These are phyloP conservation scores for Gossypium longicalyx DNA, from an alignment of 345 rosid genomes.

Conservation along the genomic window DNA sequence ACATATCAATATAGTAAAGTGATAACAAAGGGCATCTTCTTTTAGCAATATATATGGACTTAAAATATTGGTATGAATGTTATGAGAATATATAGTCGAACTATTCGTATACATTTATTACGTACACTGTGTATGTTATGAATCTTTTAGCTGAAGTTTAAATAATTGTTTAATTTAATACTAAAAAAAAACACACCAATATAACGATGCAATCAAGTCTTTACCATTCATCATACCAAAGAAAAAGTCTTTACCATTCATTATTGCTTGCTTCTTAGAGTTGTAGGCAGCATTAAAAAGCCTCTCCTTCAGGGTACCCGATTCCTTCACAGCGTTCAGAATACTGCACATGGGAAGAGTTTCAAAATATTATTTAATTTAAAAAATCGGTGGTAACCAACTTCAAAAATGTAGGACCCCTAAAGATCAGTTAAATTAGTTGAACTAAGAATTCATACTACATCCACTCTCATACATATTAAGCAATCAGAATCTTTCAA, in stretches of 20 bases:
- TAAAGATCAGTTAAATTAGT: too few species aligned
- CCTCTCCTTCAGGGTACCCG: slow-evolving; percentile 77
- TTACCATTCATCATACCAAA: slow-evolving; percentile 57
- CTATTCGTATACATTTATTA: too few species aligned
- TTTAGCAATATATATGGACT: background rate
- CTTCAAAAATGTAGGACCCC: background rate
- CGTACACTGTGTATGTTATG: too few species aligned
- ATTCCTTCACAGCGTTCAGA: slow-evolving; percentile 69
- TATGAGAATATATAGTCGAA: too few species aligned
- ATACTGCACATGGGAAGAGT: slow-evolving; percentile 49
- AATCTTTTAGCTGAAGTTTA: too few species aligned
- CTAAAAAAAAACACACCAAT: too few species aligned
- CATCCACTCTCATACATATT: too few species aligned
- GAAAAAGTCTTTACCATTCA: slow-evolving; percentile 55
- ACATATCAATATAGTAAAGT: background rate
- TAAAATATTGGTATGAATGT: too few species aligned
- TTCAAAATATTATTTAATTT: background rate
- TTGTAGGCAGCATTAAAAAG: slow-evolving; percentile 92
- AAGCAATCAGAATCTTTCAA: too few species aligned
- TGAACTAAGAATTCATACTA: too few species aligned
- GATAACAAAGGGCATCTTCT: background rate
- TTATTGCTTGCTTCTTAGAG: slow-evolving; percentile 85
- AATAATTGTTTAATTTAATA: too few species aligned
- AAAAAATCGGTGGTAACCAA: background rate
- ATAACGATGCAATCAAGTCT: background rate